Evolutionary conservation across 2,329 filamentous ascomycete species (phyloP).

Genomic region (Hymenoscyphus albidus): DNA sequence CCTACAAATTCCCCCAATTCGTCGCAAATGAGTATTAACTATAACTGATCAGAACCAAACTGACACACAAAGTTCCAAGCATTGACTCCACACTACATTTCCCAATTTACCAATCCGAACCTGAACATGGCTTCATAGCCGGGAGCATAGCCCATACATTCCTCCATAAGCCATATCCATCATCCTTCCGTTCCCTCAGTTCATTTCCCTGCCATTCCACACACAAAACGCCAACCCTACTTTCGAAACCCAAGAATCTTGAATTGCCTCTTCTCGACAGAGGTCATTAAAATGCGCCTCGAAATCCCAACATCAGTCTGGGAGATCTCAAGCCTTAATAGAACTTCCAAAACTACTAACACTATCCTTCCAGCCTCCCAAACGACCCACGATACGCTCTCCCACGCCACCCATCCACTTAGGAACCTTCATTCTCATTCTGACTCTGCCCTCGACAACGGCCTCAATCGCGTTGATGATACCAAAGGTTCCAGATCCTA

Average conservation of each 20-base stretch:
- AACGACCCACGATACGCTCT: conserved; percentile 21
- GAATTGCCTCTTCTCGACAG: background rate
- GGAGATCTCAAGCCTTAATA: conserved; percentile 21
- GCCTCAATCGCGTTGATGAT: conserved; percentile 80
- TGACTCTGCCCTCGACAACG: conserved; percentile 78
- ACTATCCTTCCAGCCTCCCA: conserved; percentile 29
- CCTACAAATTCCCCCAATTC: too few species aligned
- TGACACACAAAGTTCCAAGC: too few species aligned
- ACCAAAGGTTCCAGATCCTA: conserved; percentile 78
- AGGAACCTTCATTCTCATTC: conserved; percentile 31
- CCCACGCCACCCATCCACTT: conserved; percentile 32
- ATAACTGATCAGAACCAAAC: too few species aligned
- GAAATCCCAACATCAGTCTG: background rate
- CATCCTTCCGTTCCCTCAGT: too few species aligned
- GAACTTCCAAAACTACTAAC: conserved; percentile 33
- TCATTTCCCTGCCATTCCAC: too few species aligned
- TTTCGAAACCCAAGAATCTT: background rate
- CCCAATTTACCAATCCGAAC: too few species aligned
- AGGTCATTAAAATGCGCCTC: background rate
- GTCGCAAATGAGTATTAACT: too few species aligned
- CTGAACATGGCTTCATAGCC: too few species aligned
- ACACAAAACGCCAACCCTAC: background rate
- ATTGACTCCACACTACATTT: too few species aligned
- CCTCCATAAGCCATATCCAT: too few species aligned
- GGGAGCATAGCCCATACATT: too few species aligned